Percentiles rank a stretch among this genome's conserved stretches.
Evolutionary conservation across 2,329 filamentous ascomycete species (phyloP).

Genomic region (Talaromyces atroroseus): DNA sequence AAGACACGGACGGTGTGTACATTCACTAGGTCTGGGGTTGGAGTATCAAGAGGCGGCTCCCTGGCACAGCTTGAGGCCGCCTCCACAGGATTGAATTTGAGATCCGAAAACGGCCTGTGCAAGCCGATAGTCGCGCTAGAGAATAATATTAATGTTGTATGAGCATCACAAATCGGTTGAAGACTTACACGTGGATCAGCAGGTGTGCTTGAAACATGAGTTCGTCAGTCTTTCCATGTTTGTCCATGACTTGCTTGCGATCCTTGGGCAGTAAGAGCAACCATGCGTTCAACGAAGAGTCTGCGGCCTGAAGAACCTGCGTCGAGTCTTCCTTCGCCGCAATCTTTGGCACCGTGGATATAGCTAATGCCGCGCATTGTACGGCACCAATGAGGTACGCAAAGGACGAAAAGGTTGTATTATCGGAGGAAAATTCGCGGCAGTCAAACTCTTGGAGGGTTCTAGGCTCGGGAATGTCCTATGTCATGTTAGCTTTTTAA

Average conservation of each 20-base stretch:
- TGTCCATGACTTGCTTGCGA: constrained; percentile 29
- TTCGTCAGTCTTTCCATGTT: constrained; percentile 26
- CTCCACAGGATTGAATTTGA: constrained; percentile 36
- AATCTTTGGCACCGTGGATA: constrained; percentile 21
- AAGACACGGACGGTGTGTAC: constrained; percentile 39
- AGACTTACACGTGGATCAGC: constrained; percentile 50
- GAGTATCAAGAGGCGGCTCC: constrained; percentile 2
- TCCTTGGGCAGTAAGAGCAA: constrained; percentile 32
- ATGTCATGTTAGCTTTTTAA: constrained; percentile 13
- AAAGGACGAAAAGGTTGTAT: constrained; percentile 27
- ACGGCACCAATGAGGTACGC: constrained; percentile 29
- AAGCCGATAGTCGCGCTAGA: constrained; percentile 31
- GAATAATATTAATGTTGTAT: neutral
- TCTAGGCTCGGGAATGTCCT: constrained; percentile 17
- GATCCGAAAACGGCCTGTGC: constrained; percentile 37
- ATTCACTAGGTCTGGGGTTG: constrained; percentile 23
- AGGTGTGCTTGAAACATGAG: constrained; percentile 84
- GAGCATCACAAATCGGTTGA: constrained; percentile 25
- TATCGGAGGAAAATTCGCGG: constrained; percentile 26
- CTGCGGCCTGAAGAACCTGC: constrained; percentile 29
- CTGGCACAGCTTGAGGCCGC: constrained; percentile 32
- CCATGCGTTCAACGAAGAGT: constrained; percentile 38
- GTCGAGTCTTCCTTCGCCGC: constrained; percentile 21
- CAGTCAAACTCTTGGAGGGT: constrained; percentile 29
- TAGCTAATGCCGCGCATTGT: constrained; percentile 21